Evolutionary conservation across 305 asterid species (phyloP), one percentile per base, ranked within the genome.

Genomic region (Rubia occidens): DNA sequence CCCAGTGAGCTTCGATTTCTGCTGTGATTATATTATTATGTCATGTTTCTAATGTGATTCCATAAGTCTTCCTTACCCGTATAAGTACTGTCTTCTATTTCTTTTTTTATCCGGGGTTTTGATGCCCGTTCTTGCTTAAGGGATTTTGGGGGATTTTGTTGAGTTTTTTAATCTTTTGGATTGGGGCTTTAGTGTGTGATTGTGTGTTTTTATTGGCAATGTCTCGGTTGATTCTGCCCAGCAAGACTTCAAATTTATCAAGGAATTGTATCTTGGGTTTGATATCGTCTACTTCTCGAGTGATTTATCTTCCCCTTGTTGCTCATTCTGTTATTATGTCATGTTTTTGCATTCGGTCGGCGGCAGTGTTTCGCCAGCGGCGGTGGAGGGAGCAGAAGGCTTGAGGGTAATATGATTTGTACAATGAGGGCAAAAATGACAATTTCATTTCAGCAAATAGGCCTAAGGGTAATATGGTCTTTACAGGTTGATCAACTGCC

Each of bases 191-290:
- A 53, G 58, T 53, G 58, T 21, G 11, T 17, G 24, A 9, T 5
- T 53, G 58, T 53, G 58, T 53, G 24, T n/a, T 53, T 7, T 6
- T 53, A 45, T 78, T 75, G 84, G 56, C 66, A 70, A 89, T 91
- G 97, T 89, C 95, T 74, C 86, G 95, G 69, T 85, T 91, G 87
- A 76, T 91, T 80, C 82, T 89, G 66, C 96, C 96, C 59, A 85
- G 82, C 86, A 89, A 85, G 82, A 86, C 83, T 84, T 82, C 92
- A 64, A 80, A 76, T 82, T 83, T 87, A 53, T 88, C 96, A 7
- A 89, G 79, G 88, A 81, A 85, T 70, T 89, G 94, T 79, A 89
- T 91, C 82, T 77, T 85, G 86, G 90, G 97, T 77, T 86, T 86
- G 78, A 87, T 83, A 83, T 83, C 91, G 74, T 83, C 81, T 37